Evolutionary conservation across 2,329 filamentous ascomycete genomes (phyloP).

Genomic region (Leptographium wingfieldii): DNA sequence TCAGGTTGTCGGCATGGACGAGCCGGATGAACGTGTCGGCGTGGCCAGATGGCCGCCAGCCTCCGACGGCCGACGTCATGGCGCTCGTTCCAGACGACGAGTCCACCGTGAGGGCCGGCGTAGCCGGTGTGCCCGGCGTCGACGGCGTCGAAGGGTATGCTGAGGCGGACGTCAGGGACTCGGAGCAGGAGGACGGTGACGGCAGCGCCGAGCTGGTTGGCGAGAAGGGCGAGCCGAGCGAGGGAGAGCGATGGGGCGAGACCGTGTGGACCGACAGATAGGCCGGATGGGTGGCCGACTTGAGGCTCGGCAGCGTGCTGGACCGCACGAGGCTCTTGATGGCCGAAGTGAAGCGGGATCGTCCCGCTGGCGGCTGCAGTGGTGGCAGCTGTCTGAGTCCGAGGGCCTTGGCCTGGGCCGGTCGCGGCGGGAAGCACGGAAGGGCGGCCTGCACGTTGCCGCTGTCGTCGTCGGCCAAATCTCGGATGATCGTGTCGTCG

Average conservation of each 20-base stretch:
- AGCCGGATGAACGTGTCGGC: slow-evolving; percentile 31
- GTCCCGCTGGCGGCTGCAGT: slow-evolving; percentile 9
- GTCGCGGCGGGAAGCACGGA: background rate
- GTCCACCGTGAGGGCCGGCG: slow-evolving; percentile 2
- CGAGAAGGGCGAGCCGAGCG: background rate
- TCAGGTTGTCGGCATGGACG: slow-evolving; percentile 33
- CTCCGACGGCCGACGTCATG: background rate
- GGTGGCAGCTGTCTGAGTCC: slow-evolving; percentile 2
- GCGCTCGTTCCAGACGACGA: slow-evolving; percentile 15
- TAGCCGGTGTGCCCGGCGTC: slow-evolving; percentile 14
- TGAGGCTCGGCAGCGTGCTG: slow-evolving; percentile 20
- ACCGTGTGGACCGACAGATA: background rate
- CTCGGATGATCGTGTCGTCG: background rate
- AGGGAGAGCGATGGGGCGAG: background rate
- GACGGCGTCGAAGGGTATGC: background rate
- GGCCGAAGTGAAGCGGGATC: slow-evolving; percentile 17
- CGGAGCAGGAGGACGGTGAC: background rate
- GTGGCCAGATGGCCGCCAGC: slow-evolving; percentile 1
- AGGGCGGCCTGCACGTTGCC: background rate
- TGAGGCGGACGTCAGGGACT: background rate
- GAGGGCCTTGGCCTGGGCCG: slow-evolving; percentile 14
- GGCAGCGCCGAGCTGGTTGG: background rate
- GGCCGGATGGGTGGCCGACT: background rate
- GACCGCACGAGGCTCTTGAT: slow-evolving; percentile 28
- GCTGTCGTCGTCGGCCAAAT: background rate